Base-by-base conservation (phyloP, 257 asterid genomes). In the Jacaranda copaia region DNA sequence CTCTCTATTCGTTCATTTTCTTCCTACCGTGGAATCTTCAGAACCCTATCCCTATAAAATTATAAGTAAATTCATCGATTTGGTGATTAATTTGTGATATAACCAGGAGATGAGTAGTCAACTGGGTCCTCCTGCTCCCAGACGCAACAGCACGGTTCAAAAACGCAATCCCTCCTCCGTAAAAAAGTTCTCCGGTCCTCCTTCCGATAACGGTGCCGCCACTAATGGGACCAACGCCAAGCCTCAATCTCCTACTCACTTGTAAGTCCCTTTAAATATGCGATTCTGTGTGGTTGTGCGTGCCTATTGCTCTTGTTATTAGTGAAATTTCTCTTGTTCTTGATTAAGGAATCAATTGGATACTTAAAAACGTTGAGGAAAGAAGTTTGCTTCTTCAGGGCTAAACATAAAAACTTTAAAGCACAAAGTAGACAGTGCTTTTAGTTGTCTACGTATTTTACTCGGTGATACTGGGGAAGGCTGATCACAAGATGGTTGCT, bases 151-250 rank as follows among this genome's bases (percentile, higher is more conserved):
- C 56, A 35, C 2, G 72, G 56, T 42, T 7, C 83, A 79, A 39
- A 83, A 56, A 48, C 81, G 87, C 64, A 78, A 70, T 78, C 56
- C 81, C 11, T 58, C 81, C 10, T 1, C 84, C 65, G 35, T 11
- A 36, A 81, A 67, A 79, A 83, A 72, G 63, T 76, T 82, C 1
- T 18, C 84, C 0, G 71, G 38, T 36, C 58, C 76, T 43, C 14
- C 76, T 53, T 68, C 84, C 14, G 86, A 79, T 59, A 83, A 83
- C 63, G 86, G 80, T 7, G 70, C 81, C 10, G 51, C 80, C 70
- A 32, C 38, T 53, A 80, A 68, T 68, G 85, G 80, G 40, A 19
- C 60, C 73, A 9, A 48, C 73, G n/a, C 32, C 61, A 32, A 83
- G 77, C 79, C 86, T 12, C 1, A 76, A 16, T 82, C 86, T n/a